Conservation (phyloP, 768 basidiomycete genomes). For the Tylopilus felleus region DNA sequence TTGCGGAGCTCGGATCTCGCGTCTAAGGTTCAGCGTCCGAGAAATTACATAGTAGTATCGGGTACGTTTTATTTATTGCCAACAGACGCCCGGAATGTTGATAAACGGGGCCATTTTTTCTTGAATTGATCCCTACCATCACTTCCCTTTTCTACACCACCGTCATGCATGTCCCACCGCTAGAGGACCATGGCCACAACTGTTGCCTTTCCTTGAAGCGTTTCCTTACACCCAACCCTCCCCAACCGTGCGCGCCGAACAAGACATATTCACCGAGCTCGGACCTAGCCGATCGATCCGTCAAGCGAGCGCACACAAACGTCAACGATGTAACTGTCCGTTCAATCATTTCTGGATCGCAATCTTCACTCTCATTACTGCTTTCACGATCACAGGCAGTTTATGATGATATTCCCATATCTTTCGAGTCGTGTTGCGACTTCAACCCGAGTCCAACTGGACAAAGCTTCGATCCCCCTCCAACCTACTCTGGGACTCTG, state of each 20-base stretch:
- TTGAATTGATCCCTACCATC: conserved; percentile 7
- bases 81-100: conserved; percentile 23
- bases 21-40: conserved; percentile 12
- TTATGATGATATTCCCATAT: conserved; percentile 24
- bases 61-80: conserved; percentile 1
- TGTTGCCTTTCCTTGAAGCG: conserved; percentile 24
- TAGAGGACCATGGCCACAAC: conserved; percentile 21
- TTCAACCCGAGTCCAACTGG: conserved; percentile 34
- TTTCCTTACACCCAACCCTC: conserved; percentile 12
- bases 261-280: background rate
- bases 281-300: background rate
- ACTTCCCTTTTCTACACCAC: conserved; percentile 6
- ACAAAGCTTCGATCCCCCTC: conserved; percentile 34
- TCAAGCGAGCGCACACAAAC: conserved; percentile 3
- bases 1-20: conserved; percentile 31
- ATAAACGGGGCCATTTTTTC: conserved; percentile 30
- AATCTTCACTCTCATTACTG: background rate
- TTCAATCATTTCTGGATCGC: background rate
- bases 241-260: background rate
- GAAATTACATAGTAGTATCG: too few species aligned
- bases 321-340: conserved; percentile 7
- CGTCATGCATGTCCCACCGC: conserved; percentile 23
- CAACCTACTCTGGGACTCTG: conserved; percentile 37
- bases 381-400: conserved; percentile 3
- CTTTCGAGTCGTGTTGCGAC: conserved; percentile 43